Conservation (phyloP, 1,139 yeast species). For the Arxiozyma bovina region DNA sequence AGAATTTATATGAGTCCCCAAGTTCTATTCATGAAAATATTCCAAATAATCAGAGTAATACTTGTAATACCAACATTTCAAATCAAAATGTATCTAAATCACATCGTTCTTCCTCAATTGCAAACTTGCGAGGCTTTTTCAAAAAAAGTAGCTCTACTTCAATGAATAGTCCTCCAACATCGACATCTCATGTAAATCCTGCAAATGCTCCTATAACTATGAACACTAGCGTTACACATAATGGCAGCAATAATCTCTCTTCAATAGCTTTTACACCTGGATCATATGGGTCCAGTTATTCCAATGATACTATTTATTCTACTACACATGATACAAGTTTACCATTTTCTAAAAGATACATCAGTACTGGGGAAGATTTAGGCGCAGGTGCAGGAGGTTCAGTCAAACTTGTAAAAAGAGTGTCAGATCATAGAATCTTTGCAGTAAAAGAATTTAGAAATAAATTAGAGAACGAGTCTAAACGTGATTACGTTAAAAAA, state of each 20-base stretch:
- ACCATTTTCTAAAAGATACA: slow-evolving; percentile 66
- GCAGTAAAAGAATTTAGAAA: slow-evolving; percentile 91
- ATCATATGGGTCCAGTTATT: slow-evolving; percentile 20
- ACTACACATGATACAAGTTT: slow-evolving; percentile 28
- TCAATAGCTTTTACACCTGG: slow-evolving; percentile 14
- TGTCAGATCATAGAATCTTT: slow-evolving; percentile 61
- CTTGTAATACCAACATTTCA: slow-evolving; percentile 10
- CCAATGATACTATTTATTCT: slow-evolving; percentile 27
- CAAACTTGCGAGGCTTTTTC: slow-evolving; percentile 55
- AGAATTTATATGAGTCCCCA: slow-evolving; percentile 25
- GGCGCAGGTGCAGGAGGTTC: slow-evolving; percentile 98
- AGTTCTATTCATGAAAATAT: slow-evolving; percentile 12
- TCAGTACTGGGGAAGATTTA: slow-evolving; percentile 73
- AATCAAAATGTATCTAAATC: slow-evolving; percentile 28
- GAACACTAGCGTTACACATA: slow-evolving; percentile 15
- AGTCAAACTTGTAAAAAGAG: slow-evolving; percentile 65
- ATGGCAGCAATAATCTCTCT: slow-evolving; percentile 5
- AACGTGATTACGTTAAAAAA: slow-evolving; percentile 84
- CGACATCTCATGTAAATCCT: slow-evolving; percentile 6
- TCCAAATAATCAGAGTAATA: slow-evolving; percentile 10
- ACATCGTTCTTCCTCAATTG: slow-evolving; percentile 58
- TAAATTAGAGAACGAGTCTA: slow-evolving; percentile 63
- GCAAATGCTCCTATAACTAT: not conserved
- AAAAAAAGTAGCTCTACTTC: slow-evolving; percentile 33
- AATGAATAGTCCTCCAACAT: slow-evolving; percentile 10